A percentile compares a stretch with the other conserved stretches of the same genome.
These are phyloP conservation scores for Planoprotostelium fungivorum DNA, from an alignment of 78 protist genomes.

Conservation along the genomic window DNA sequence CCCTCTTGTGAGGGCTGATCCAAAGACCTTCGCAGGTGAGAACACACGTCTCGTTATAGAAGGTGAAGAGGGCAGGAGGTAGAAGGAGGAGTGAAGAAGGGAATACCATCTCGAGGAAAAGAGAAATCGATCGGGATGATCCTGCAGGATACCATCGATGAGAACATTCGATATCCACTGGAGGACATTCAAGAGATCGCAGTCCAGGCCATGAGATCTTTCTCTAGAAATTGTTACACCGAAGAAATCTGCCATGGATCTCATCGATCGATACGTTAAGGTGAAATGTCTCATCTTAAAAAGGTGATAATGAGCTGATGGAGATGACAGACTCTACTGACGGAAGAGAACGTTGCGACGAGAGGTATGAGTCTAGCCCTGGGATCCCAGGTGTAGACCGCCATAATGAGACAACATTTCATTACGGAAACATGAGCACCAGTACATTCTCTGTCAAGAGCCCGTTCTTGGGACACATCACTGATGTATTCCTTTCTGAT, in stretches of 20 bases:
- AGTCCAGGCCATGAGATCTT: constrained; percentile 22
- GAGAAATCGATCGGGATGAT: neutral
- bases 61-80: no score
- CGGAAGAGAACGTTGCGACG: constrained; percentile 30
- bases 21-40: constrained; percentile 7
- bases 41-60: neutral
- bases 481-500: no score
- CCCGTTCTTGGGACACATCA: no score
- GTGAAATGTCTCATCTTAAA: neutral
- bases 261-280: neutral
- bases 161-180: constrained; percentile 39
- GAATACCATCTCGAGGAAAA: neutral
- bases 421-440: no score
- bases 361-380: constrained; percentile 44
- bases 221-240: constrained; percentile 35
- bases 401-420: no score
- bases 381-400: no score
- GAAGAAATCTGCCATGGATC: neutral
- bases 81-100: neutral
- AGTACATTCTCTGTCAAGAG: no score
- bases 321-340: neutral
- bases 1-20: constrained; percentile 15
- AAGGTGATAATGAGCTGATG: no score
- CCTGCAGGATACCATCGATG: constrained; percentile 24
- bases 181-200: constrained; percentile 56